Evolutionary conservation across 345 rosid genomes (phyloP), one percentile per base, ranked within the genome.

Genomic region (Brassica cretica): DNA sequence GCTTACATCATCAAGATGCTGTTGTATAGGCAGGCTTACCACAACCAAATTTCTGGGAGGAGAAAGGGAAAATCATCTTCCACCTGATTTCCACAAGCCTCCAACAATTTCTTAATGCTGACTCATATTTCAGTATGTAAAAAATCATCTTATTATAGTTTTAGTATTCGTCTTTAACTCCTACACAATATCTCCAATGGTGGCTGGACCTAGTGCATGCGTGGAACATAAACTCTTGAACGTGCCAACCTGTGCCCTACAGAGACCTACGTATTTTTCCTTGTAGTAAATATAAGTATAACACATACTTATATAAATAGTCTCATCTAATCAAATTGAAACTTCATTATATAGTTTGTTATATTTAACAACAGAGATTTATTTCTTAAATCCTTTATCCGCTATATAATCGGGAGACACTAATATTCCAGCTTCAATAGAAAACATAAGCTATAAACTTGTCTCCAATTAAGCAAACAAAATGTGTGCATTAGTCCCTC

Each of bases 401-500:
- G 1, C 6, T 46, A 46, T 64, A 37, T 37, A 14, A 66, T 58
- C 29, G 25, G 39, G 25, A 64, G 62, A 62, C 73, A 78, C 53
- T 46, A 71, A 61, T 61, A 35, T 70, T 7, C 18, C 59, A 46
- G 77, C 12, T 33, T 53, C 35, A 19, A 71, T 11, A 77, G 19
- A 27, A 29, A 66, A 68, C 15, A 69, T 5, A 68, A 55, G 53
- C 66, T 27, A 11, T 12, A 58, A 11, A 51, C 16, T 21, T 59
- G 9, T 21, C 63, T 12, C 15, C 12, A 46, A 6, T 18, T 27
- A 21, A 37, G 21, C 6, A 66, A 66, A 35, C 56, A 62, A 11
- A 63, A 80, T 80, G 83, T 80, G 83, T 64, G 79, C 83, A 64
- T 80, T 80, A 75, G 76, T 75, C 7, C 83, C 83, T 64, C 79